Percentiles rank a stretch among this genome's conserved stretches.
Evolutionary conservation across 306 rosid genomes (phyloP).

Genomic region (Cicer judaicum): DNA sequence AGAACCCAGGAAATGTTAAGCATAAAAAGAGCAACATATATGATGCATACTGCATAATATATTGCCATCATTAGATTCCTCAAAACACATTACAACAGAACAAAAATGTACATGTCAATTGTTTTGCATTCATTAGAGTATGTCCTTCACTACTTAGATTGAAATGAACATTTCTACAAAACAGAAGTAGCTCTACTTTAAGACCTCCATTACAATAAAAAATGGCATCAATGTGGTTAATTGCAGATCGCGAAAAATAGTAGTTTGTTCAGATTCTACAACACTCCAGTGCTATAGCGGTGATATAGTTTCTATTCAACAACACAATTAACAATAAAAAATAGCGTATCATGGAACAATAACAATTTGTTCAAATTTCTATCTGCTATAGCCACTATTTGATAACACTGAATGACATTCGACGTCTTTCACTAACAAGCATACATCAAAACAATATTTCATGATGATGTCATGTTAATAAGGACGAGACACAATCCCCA

Average conservation of each 20-base stretch:
- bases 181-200: slow-evolving; percentile 19
- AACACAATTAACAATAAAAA: too few species aligned
- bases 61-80: slow-evolving; percentile 12
- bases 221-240: background rate
- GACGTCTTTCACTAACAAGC: background rate
- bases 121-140: background rate
- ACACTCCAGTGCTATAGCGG: too few species aligned
- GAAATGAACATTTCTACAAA: background rate
- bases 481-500: background rate
- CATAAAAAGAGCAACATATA: slow-evolving; percentile 1
- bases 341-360: too few species aligned
- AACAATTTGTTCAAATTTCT: too few species aligned
- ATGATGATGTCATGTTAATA: background rate
- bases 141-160: background rate
- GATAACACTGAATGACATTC: background rate
- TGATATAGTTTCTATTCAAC: too few species aligned
- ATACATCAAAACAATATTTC: background rate
- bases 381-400: too few species aligned
- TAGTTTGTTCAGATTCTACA: too few species aligned
- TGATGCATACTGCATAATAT: slow-evolving; percentile 16
- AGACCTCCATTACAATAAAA: background rate
- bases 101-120: background rate
- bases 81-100: slow-evolving; percentile 5
- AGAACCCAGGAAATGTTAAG: slow-evolving; percentile 7
- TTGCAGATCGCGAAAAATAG: too few species aligned